Evolutionary conservation across 495 filamentous ascomycete species (phyloP).

Genomic region (Penicillium pulvis): DNA sequence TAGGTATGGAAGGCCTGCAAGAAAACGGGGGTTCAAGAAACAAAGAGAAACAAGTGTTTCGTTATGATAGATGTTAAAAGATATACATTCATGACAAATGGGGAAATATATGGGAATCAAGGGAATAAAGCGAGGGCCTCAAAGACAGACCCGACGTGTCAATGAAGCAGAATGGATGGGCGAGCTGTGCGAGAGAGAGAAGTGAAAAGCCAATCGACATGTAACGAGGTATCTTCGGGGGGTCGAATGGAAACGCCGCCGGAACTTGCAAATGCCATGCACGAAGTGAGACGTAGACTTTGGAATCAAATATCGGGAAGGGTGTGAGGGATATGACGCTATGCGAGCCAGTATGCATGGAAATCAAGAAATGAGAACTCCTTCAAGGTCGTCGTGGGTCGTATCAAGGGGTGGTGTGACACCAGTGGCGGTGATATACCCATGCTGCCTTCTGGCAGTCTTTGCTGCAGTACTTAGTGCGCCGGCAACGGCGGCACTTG

Average conservation of each 20-base stretch:
- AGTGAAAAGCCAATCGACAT: constrained; percentile 30
- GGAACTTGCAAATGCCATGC: constrained; percentile 49
- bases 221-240: constrained; percentile 48
- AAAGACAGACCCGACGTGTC: constrained; percentile 16
- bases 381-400: constrained; percentile 30
- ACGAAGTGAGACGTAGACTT: constrained; percentile 36
- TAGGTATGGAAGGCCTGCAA: constrained; percentile 18
- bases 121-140: constrained; percentile 15
- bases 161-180: constrained; percentile 6
- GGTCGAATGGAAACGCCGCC: constrained; percentile 45
- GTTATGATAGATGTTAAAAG: constrained; percentile 21
- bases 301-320: constrained; percentile 27
- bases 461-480: constrained; percentile 99
- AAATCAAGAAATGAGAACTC: constrained; percentile 34
- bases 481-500: constrained; percentile 93
- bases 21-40: constrained; percentile 1
- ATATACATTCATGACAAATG: constrained; percentile 39
- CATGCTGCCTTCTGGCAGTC: constrained; percentile 99
- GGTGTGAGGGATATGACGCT: constrained; percentile 42
- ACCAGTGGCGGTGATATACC: constrained; percentile 98
- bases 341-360: constrained; percentile 51
- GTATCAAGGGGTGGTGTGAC: constrained; percentile 67
- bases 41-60: constrained; percentile 4
- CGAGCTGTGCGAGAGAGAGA: constrained; percentile 18
- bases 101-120: constrained; percentile 32